A percentile compares a stretch with the other conserved stretches of the same genome.
phyloP scores from a whole-genome alignment of 2,329 filamentous ascomycete genomes.

The Chaetomium sp. region DNA sequence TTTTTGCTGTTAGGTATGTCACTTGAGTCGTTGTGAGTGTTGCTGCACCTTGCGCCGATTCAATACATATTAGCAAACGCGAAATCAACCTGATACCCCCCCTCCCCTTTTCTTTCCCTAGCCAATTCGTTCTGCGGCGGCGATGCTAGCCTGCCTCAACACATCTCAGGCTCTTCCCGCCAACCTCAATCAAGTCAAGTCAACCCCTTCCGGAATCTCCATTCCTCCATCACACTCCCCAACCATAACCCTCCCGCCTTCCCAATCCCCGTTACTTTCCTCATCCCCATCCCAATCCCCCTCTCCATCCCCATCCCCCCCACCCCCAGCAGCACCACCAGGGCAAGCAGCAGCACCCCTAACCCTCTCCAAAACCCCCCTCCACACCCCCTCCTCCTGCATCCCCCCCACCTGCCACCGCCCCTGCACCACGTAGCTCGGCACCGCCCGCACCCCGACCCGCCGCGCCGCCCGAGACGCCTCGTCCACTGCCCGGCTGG shows the following conservation, averaged over 20 bases:
- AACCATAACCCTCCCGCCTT: background rate
- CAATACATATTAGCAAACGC: too few species aligned
- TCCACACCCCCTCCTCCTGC: constrained; percentile 66
- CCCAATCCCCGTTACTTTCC: too few species aligned
- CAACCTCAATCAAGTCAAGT: background rate
- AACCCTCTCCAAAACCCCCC: constrained; percentile 66
- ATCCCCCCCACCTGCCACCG: constrained; percentile 70
- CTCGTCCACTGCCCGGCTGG: background rate
- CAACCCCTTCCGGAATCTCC: background rate
- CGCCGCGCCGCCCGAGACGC: constrained; percentile 1
- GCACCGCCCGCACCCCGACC: constrained; percentile 63
- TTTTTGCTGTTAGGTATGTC: background rate
- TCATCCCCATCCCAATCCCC: background rate
- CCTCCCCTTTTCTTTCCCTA: background rate
- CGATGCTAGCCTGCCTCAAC: too few species aligned
- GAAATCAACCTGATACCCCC: background rate
- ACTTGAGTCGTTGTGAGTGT: background rate
- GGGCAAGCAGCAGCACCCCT: too few species aligned
- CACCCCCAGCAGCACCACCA: background rate
- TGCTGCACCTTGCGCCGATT: background rate
- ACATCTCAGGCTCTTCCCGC: background rate
- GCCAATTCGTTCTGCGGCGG: background rate
- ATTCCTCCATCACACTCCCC: background rate
- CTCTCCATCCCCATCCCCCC: background rate
- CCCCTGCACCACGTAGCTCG: constrained; percentile 71